A percentile compares a stretch with the other conserved stretches of the same genome.
Evolutionary conservation across 345 rosid genomes (phyloP).

Genomic region (Erucastrum elatum): DNA sequence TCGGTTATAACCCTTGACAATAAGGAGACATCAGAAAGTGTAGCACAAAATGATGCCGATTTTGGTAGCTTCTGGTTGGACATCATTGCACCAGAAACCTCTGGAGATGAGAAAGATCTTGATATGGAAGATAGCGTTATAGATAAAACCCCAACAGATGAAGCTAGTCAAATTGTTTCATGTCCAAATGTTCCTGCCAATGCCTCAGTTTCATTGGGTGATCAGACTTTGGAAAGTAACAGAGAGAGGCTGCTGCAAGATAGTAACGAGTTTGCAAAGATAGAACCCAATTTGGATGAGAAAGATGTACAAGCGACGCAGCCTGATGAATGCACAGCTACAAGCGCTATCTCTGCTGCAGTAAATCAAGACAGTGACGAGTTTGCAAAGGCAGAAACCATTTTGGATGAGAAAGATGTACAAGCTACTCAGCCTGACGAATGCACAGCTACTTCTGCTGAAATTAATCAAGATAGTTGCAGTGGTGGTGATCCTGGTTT

Average conservation of each 20-base stretch:
- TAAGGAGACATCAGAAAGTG: constrained; percentile 19
- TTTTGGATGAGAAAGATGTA: constrained; percentile 41
- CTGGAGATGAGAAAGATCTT: constrained; percentile 15
- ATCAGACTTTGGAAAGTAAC: constrained; percentile 40
- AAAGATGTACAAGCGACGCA: constrained; percentile 39
- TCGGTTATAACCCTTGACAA: constrained; percentile 18
- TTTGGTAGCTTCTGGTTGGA: constrained; percentile 41
- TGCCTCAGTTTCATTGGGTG: constrained; percentile 37
- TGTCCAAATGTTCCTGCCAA: constrained; percentile 37
- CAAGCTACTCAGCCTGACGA: constrained; percentile 41
- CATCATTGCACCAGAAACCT: constrained; percentile 32
- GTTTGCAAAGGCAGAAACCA: constrained; percentile 39
- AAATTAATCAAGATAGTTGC: constrained; percentile 7
- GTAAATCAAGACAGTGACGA: constrained; percentile 6
- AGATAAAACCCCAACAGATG: constrained; percentile 20
- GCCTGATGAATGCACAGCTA: constrained; percentile 38
- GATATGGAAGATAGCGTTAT: constrained; percentile 14
- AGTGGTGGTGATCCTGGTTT: constrained; percentile 43
- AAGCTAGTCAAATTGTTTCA: constrained; percentile 32
- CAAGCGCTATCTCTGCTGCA: constrained; percentile 11
- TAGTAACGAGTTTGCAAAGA: constrained; percentile 27
- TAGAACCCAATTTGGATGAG: constrained; percentile 43
- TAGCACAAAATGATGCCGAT: constrained; percentile 20
- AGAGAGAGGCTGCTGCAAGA: constrained; percentile 24
- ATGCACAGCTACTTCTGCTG: constrained; percentile 11